Evolutionary conservation across 192 early-diverging fungal genomes (phyloP), one percentile per base, ranked within the genome.

Genomic region (Backusella psychrophila): DNA sequence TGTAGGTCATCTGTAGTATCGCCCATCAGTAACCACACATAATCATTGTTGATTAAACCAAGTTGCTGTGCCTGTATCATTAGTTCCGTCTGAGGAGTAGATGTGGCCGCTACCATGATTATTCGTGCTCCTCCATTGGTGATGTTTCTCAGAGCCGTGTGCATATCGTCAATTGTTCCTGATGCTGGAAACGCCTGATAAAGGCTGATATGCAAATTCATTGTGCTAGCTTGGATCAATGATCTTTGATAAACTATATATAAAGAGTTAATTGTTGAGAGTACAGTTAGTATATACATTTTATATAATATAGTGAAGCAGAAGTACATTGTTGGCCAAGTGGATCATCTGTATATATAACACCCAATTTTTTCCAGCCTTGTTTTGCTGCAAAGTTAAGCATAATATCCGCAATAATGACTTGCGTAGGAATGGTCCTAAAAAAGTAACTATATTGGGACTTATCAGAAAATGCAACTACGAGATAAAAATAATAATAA

Each of bases 381-480:
- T 83, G 82, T 35, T 79, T 79, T 3, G 81, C 82, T 11, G 83
- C 84, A 84, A 85, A 87, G 26, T 78, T 71, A 29, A 87, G 72
- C 77, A 87, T 85, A 26, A 82, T 83, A 49, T 80, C 78, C 42
- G 79, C 81, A 67, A 83, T 82, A 68, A 87, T 84, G 31, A 85
- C 41, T 49, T 87, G 81, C 6, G 86, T 87, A 14, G 86, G 86
- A 17, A 87, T 85, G 0, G 86, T 87, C 65, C 86, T 80, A 73
- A 81, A 85, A 72, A 87, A 87, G 68, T 85, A 81, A 21, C 80
- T 75, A 53, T 84, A 87, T 23, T 87, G 82, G 0, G 81, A 75
- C 33, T 87, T 87, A 44, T 78, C 81, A 2, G 86, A 87, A 14
- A 87, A 75, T 36, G 83, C 78, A 42, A 81, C 86, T 87, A 49